Conservation (phyloP, 768 basidiomycete genomes). For the Tylopilus subfusipes region DNA sequence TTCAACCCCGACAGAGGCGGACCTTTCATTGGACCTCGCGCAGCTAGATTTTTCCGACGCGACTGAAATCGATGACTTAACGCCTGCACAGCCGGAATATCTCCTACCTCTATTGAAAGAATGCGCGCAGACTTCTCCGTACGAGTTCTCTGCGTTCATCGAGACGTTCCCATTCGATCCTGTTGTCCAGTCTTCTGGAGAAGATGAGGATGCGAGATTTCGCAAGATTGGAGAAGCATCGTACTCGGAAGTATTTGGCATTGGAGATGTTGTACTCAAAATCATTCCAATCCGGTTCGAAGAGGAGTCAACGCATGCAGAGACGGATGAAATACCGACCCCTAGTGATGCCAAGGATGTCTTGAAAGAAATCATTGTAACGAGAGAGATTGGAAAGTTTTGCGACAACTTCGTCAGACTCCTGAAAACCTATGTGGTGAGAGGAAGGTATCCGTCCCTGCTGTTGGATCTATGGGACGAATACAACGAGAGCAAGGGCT, state of each 20-base stretch:
- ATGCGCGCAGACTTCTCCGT: conserved; percentile 63
- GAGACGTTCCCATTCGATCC: conserved; percentile 75
- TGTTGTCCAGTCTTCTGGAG: conserved; percentile 42
- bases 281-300: conserved; percentile 74
- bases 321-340: conserved; percentile 54
- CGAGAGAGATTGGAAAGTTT: conserved; percentile 70
- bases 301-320: conserved; percentile 22
- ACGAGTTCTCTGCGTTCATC: conserved; percentile 83
- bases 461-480: conserved; percentile 86
- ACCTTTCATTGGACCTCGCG: conserved; percentile 35
- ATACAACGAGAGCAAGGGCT: conserved; percentile 70
- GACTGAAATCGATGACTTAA: conserved; percentile 45
- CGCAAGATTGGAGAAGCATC: conserved; percentile 94
- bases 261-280: conserved; percentile 87
- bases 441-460: conserved; percentile 76
- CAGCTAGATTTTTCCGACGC: conserved; percentile 46
- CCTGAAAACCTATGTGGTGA: conserved; percentile 80
- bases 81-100: conserved; percentile 45
- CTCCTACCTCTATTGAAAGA: conserved; percentile 65
- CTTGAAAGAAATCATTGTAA: conserved; percentile 77
- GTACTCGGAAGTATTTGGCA: conserved; percentile 93
- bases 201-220: conserved; percentile 42
- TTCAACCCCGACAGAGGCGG: conserved; percentile 51
- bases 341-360: conserved; percentile 73
- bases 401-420: conserved; percentile 78